Evolutionary conservation across 306 rosid genomes (phyloP), one percentile per base, ranked within the genome.

Genomic region (Acacia crassicarpa): DNA sequence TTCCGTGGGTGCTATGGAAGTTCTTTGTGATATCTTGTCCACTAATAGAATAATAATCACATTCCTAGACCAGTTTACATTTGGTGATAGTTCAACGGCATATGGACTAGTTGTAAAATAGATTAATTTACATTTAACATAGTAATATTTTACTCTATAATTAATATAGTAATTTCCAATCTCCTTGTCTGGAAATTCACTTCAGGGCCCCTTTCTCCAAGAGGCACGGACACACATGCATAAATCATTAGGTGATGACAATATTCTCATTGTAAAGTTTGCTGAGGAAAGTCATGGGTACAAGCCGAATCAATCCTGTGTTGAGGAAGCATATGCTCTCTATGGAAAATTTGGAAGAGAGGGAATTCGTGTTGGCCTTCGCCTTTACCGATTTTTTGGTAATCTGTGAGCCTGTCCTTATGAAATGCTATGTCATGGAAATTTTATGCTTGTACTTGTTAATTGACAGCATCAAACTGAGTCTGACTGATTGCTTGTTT

Each of bases 351-450:
- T 91, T 72, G 87, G 83, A 72, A 88, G 81, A 80, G 90, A 91
- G 49, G 98, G 97, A 80, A 91, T 94, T 56, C 70, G 9, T 70
- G 91, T 94, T 81, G 97, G 95, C 53, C 89, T 84, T 78, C 90
- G 87, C 9, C 79, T 76, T 23, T 94, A 92, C 78, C 80, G 70
- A 0, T 92, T 91, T 78, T 94, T 92, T 81, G 98, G 98, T 94
- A 85, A 78, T 84, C 59, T 44, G n/a, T 23, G 16, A 71, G 45
- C 38, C 59, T 27, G 14, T 74, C 58, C 67, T 73, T 45, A n/a
- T 11, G 77, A 17, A 45, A 12, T 45, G n/a, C 38, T 25, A 9
- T 23, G 58, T 30, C n/a, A 6, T 23, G 19, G 16, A 23, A 45
- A 71, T 22, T 44, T 23, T 22, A 13, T 71, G 40, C n/a, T 45